phyloP scores from a whole-genome alignment of 1,139 yeast genomes.

The Pichia sp. region DNA sequence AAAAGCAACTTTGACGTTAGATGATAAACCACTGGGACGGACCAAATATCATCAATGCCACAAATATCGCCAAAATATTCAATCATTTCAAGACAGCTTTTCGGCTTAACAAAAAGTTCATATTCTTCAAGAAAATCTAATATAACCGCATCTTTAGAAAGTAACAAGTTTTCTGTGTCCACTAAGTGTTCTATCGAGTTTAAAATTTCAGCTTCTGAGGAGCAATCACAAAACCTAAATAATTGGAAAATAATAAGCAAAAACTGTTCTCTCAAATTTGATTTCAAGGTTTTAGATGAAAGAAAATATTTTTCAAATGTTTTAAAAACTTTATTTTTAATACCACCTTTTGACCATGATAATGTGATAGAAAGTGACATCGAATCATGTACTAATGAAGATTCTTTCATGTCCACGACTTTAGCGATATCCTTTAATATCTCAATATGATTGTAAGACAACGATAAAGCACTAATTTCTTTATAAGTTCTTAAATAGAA shows the following conservation, averaged over 20 bases:
- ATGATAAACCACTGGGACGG: slow-evolving; percentile 33
- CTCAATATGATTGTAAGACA: slow-evolving; percentile 27
- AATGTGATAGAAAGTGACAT: slow-evolving; percentile 22
- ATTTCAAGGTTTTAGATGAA: slow-evolving; percentile 9
- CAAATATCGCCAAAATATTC: slow-evolving; percentile 9
- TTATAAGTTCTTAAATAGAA: slow-evolving; percentile 32
- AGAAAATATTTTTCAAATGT: slow-evolving; percentile 8
- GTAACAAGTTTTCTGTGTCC: not conserved
- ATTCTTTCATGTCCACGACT: slow-evolving; percentile 5
- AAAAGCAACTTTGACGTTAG: slow-evolving; percentile 33
- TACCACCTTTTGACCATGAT: slow-evolving; percentile 21
- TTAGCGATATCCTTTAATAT: slow-evolving; percentile 15
- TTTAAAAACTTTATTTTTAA: slow-evolving; percentile 12
- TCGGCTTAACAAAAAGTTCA: slow-evolving; percentile 20
- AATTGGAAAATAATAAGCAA: slow-evolving; percentile 31
- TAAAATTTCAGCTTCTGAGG: slow-evolving; percentile 7
- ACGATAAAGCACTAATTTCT: slow-evolving; percentile 34
- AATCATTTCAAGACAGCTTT: slow-evolving; percentile 14
- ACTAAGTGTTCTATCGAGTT: no score
- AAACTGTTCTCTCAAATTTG: slow-evolving; percentile 27
- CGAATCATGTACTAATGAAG: slow-evolving; percentile 23
- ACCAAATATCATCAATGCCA: slow-evolving; percentile 34
- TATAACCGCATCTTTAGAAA: not conserved
- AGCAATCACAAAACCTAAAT: slow-evolving; percentile 36
- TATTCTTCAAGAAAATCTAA: slow-evolving; percentile 15